Evolutionary conservation across 1,284 basidiomycete genomes (phyloP).

Genomic region (Xanthoconium separans): DNA sequence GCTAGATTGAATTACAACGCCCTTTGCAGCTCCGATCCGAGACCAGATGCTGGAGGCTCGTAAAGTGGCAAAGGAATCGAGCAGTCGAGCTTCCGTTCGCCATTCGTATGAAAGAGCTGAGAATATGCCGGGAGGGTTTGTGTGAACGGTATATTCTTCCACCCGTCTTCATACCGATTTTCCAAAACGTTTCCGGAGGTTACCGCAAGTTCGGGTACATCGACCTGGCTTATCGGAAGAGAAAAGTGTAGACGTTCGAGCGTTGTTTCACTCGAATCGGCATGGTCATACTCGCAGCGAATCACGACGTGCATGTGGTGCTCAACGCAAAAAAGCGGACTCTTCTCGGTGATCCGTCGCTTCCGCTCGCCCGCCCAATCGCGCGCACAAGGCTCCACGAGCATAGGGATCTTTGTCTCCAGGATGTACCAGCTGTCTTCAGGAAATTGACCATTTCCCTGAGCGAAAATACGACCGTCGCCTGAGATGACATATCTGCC

Average conservation of each 20-base stretch:
- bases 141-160: conserved; percentile 31
- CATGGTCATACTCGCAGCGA: conserved; percentile 53
- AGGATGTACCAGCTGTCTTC: conserved; percentile 60
- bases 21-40: conserved; percentile 4
- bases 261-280: conserved; percentile 35
- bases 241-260: conserved; percentile 41
- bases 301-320: conserved; percentile 57
- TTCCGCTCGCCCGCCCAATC: conserved; percentile 46
- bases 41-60: conserved; percentile 29
- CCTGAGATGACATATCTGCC: conserved; percentile 47
- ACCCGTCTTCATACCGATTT: conserved; percentile 13
- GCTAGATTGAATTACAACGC: conserved; percentile 3
- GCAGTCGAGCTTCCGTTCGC: conserved; percentile 67
- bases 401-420: conserved; percentile 52
- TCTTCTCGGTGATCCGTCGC: conserved; percentile 45
- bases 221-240: conserved; percentile 58
- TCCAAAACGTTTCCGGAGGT: conserved; percentile 14
- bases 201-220: conserved; percentile 18
- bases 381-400: conserved; percentile 25
- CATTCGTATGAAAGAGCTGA: conserved; percentile 70
- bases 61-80: conserved; percentile 67
- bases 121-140: conserved; percentile 68
- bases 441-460: not conserved
- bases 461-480: conserved; percentile 44
- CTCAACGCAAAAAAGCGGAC: conserved; percentile 57